A percentile compares a stretch with the other conserved stretches of the same genome.
Conservation (phyloP, 2,329 filamentous ascomycete species). For the Fusarium sp. region DNA sequence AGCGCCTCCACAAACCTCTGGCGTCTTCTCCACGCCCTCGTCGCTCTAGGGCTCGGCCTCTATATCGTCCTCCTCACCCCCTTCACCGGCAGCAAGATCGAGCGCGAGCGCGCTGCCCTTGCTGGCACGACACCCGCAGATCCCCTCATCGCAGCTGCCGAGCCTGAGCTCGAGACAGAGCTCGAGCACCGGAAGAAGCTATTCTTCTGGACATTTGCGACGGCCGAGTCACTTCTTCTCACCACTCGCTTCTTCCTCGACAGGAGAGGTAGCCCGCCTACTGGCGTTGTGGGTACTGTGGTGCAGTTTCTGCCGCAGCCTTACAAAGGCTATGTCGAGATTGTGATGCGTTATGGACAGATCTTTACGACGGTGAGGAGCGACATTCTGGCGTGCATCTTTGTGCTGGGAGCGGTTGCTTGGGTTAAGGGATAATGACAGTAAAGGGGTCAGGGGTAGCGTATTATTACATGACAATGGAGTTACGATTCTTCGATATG, state of each 20-base stretch:
- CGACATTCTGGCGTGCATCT: slow-evolving; percentile 83
- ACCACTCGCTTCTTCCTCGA: slow-evolving; percentile 80
- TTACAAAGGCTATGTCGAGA: slow-evolving; percentile 72
- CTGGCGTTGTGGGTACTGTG: slow-evolving; percentile 75
- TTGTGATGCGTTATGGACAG: slow-evolving; percentile 75
- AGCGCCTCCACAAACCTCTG: slow-evolving; percentile 69
- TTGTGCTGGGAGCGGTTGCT: slow-evolving; percentile 75
- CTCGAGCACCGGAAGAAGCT: slow-evolving; percentile 53
- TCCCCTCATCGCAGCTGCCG: slow-evolving; percentile 39
- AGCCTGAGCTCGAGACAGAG: slow-evolving; percentile 50
- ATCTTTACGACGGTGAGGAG: slow-evolving; percentile 80
- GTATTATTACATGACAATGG: slow-evolving; percentile 19
- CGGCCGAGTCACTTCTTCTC: slow-evolving; percentile 80
- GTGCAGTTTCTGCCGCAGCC: slow-evolving; percentile 77
- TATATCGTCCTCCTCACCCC: slow-evolving; percentile 78
- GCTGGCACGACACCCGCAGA: slow-evolving; percentile 46
- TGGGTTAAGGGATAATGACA: slow-evolving; percentile 57
- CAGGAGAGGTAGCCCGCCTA: slow-evolving; percentile 68
- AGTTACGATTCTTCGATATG: slow-evolving; percentile 2
- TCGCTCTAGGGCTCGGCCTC: slow-evolving; percentile 77
- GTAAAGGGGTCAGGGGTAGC: background rate
- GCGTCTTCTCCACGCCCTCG: slow-evolving; percentile 80
- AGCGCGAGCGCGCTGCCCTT: slow-evolving; percentile 65
- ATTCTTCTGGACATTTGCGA: slow-evolving; percentile 87
- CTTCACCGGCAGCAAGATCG: slow-evolving; percentile 76